phyloP scores from a whole-genome alignment of 1,284 basidiomycete species.

The Kwoniella shivajii region DNA sequence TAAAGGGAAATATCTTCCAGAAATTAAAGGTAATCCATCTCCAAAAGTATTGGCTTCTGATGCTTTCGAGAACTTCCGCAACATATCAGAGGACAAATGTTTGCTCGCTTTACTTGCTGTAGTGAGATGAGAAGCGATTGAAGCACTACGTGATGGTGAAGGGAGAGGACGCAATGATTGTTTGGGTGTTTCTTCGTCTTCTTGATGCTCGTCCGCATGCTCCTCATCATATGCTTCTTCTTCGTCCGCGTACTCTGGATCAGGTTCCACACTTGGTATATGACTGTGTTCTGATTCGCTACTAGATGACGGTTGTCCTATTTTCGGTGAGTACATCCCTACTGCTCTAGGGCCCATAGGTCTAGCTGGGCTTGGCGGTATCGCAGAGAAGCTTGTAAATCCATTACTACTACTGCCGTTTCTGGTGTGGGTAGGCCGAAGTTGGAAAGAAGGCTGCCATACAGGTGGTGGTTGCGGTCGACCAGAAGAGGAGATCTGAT shows the following conservation, averaged over 20 bases:
- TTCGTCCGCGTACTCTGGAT: not conserved
- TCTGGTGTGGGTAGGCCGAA: conserved; percentile 36
- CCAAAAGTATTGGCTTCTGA: conserved; percentile 19
- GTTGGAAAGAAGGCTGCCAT: conserved; percentile 28
- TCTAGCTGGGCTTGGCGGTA: conserved; percentile 21
- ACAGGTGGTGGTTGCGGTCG: not conserved
- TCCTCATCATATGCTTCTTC: not conserved
- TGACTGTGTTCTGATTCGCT: conserved; percentile 1
- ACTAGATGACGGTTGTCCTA: conserved; percentile 1
- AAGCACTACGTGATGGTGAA: conserved; percentile 16
- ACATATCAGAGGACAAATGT: conserved; percentile 26
- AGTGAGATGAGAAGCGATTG: conserved; percentile 22
- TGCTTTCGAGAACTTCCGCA: conserved; percentile 23
- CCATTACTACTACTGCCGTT: conserved; percentile 13
- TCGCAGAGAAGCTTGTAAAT: conserved; percentile 32
- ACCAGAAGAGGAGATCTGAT: not conserved
- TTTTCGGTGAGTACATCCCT: conserved; percentile 1
- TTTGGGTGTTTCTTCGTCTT: conserved; percentile 13
- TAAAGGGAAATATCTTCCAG: conserved; percentile 27
- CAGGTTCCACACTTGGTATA: not conserved
- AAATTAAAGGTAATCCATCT: conserved; percentile 13
- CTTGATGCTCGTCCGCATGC: not conserved
- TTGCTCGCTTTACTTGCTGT: conserved; percentile 13
- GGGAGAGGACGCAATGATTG: conserved; percentile 8
- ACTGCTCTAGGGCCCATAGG: conserved; percentile 16